Evolutionary conservation across 1,284 basidiomycete genomes (phyloP).

Genomic region (Peniophora sp.): DNA sequence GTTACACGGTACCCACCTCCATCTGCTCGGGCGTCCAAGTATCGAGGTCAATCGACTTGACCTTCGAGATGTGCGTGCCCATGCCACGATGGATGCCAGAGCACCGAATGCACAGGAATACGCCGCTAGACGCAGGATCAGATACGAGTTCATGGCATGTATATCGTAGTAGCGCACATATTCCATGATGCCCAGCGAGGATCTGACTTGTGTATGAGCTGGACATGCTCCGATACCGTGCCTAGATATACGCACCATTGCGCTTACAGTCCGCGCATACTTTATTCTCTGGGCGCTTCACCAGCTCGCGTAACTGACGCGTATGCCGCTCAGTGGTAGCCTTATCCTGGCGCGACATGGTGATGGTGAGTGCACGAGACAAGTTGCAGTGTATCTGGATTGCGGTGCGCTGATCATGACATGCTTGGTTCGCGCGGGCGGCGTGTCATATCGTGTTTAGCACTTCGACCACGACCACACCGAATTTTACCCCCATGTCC

Average conservation of each 20-base stretch:
- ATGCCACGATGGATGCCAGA: conserved; percentile 98
- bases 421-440: neutral
- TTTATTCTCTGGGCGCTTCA: conserved; percentile 90
- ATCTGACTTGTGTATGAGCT: conserved; percentile 43
- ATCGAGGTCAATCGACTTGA: conserved; percentile 97
- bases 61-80: conserved; percentile 96
- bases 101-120: conserved; percentile 94
- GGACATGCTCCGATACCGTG: conserved; percentile 3
- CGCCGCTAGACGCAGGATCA: conserved; percentile 48
- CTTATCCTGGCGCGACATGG: conserved; percentile 74
- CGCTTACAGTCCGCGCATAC: conserved; percentile 90
- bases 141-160: neutral
- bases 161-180: conserved; percentile 44
- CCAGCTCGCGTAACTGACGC: conserved; percentile 72
- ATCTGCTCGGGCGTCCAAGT: conserved; percentile 98
- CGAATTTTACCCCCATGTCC: conserved; percentile 20
- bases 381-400: neutral
- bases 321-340: conserved; percentile 75
- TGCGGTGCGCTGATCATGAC: neutral
- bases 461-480: conserved; percentile 1
- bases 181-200: conserved; percentile 99
- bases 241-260: conserved; percentile 54
- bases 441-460: neutral
- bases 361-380: conserved; percentile 10
- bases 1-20: conserved; percentile 53